Conservation (phyloP, 2,329 filamentous ascomycete species). For the Pseudogymnoascus sp. region DNA sequence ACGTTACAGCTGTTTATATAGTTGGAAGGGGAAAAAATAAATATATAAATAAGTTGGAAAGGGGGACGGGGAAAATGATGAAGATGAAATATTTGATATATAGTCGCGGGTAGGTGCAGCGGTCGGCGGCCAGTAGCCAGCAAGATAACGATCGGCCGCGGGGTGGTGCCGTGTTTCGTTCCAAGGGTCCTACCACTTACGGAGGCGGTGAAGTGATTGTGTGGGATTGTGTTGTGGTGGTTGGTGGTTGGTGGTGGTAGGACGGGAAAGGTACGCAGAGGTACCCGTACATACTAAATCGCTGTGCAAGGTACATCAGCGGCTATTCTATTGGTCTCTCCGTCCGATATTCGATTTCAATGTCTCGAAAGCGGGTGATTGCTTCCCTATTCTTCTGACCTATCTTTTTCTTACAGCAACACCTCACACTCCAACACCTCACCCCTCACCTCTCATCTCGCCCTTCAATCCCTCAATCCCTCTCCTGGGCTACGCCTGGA, state of each 20-base stretch:
- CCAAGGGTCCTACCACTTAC: background rate
- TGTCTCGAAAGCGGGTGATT: background rate
- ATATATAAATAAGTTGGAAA: background rate
- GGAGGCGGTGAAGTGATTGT: background rate
- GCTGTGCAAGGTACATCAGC: background rate
- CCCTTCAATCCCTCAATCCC: constrained; percentile 11
- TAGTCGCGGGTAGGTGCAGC: background rate
- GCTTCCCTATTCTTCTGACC: background rate
- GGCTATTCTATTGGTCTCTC: background rate
- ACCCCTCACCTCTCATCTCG: background rate
- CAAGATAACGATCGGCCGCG: background rate
- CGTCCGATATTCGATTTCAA: background rate
- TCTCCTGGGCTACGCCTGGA: constrained; percentile 15
- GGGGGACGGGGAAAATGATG: background rate
- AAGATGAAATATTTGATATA: constrained; percentile 5
- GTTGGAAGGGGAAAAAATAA: background rate
- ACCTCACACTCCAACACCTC: constrained; percentile 16
- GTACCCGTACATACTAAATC: background rate
- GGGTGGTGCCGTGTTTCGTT: background rate
- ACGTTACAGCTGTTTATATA: constrained; percentile 1
- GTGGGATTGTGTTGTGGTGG: background rate
- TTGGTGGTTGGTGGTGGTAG: background rate
- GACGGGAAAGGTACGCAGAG: background rate
- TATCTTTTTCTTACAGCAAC: background rate
- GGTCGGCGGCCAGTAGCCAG: background rate